These are phyloP conservation scores for Xerocomellus amylosporus DNA, from an alignment of 768 basidiomycete genomes.

Conservation along the genomic window DNA sequence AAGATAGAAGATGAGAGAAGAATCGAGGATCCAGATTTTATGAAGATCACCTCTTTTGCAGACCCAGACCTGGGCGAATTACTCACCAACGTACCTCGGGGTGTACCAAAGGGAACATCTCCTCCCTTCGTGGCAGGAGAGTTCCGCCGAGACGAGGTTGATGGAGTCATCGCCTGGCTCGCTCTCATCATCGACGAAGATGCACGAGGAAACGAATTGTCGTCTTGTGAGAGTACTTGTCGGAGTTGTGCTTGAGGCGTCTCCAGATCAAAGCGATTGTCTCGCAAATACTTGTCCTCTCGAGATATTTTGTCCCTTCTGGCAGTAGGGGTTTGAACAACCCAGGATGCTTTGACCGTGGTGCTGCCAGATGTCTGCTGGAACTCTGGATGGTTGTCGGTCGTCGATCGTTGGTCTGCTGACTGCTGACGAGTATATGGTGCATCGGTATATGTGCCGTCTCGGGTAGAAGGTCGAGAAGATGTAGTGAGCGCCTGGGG, in stretches of 20 bases:
- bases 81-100: conserved; percentile 20
- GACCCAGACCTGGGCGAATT: conserved; percentile 24
- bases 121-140: conserved; percentile 16
- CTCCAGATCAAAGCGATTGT: conserved; percentile 18
- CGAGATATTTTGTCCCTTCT: conserved; percentile 19
- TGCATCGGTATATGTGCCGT: conserved; percentile 12
- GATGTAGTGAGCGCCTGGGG: conserved; percentile 21
- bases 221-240: conserved; percentile 33
- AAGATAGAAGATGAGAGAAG: conserved; percentile 10
- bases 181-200: conserved; percentile 29
- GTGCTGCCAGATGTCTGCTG: conserved; percentile 17
- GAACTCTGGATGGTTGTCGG: conserved; percentile 9
- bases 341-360: conserved; percentile 32
- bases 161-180: conserved; percentile 22
- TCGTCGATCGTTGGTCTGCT: conserved; percentile 10
- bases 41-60: conserved; percentile 26
- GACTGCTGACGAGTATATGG: conserved; percentile 6
- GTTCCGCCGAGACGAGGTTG: conserved; percentile 25
- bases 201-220: conserved; percentile 21
- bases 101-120: conserved; percentile 20
- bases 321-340: conserved; percentile 30
- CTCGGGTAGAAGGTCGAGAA: conserved; percentile 30
- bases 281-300: conserved; percentile 32
- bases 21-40: not conserved
- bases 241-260: conserved; percentile 29